Conservation (phyloP, 495 filamentous ascomycete species). For the Podospora anserina region DNA sequence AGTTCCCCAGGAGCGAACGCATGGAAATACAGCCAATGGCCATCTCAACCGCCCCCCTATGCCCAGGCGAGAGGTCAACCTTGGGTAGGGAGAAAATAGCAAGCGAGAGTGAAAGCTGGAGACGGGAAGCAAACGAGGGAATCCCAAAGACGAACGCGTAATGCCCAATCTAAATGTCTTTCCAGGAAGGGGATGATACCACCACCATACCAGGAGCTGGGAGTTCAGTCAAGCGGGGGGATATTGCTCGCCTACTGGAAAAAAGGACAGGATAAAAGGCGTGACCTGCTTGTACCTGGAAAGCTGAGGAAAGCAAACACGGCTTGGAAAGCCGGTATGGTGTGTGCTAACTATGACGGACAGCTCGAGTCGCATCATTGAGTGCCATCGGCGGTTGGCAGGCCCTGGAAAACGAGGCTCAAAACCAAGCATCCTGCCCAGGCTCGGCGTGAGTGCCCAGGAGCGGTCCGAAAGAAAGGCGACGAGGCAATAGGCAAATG, state of each 20-base stretch:
- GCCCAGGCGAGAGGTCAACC: conserved; percentile 20
- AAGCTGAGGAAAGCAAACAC: conserved; percentile 17
- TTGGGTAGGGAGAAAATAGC: conserved; percentile 16
- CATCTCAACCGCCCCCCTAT: conserved; percentile 14
- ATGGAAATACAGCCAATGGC: conserved; percentile 25
- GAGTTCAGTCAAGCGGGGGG: conserved; percentile 27
- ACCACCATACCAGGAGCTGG: conserved; percentile 25
- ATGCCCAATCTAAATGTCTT: conserved; percentile 33
- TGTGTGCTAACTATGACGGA: conserved; percentile 4
- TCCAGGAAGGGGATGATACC: conserved; percentile 20
- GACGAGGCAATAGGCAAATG: background rate
- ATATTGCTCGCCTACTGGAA: conserved; percentile 29
- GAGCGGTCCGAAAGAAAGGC: conserved; percentile 9
- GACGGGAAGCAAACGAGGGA: conserved; percentile 20
- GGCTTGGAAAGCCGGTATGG: conserved; percentile 16
- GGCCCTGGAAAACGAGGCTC: conserved; percentile 13
- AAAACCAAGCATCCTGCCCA: conserved; percentile 16
- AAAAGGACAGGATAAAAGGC: conserved; percentile 32
- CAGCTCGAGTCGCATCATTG: conserved; percentile 11
- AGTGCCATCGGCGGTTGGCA: conserved; percentile 13
- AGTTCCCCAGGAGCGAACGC: conserved; percentile 28
- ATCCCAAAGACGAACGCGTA: conserved; percentile 32
- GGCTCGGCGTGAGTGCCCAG: conserved; percentile 13
- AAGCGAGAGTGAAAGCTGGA: conserved; percentile 16
- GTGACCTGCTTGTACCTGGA: conserved; percentile 26